phyloP scores from a whole-genome alignment of 106 monocot species.

The Acanthochlamys bracteata region DNA sequence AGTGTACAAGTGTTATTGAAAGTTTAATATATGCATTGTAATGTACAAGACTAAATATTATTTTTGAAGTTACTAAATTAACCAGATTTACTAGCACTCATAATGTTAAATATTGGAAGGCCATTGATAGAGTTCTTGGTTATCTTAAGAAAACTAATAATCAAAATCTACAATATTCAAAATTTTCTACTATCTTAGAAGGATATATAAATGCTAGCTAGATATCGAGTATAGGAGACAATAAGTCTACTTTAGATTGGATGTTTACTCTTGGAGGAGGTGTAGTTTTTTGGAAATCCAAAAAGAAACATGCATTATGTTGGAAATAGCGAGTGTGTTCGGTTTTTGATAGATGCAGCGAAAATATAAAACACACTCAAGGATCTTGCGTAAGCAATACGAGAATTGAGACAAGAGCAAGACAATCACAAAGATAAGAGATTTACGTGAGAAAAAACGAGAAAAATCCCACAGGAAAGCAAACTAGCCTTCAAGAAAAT shows the following conservation, averaged over 20 bases:
- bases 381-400: too few relatives aligned
- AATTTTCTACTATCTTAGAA: not conserved
- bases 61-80: not conserved
- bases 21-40: conserved; percentile 1
- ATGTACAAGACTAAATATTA: not conserved
- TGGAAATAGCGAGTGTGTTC: too few relatives aligned
- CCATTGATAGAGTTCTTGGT: not conserved
- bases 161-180: not conserved
- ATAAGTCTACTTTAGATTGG: conserved; percentile 1
- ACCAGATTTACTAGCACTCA: not conserved
- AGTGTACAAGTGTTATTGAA: not conserved
- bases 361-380: too few relatives aligned
- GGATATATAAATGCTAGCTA: not conserved
- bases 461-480: too few relatives aligned
- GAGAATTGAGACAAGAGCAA: too few relatives aligned
- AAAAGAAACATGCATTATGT: conserved; percentile 2
- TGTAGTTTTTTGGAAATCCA: conserved; percentile 1
- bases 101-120: not conserved
- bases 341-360: too few relatives aligned
- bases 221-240: not conserved
- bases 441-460: too few relatives aligned
- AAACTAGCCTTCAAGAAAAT: too few relatives aligned
- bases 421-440: too few relatives aligned
- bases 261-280: not conserved
- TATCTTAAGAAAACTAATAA: not conserved